Percentiles rank a stretch among this genome's conserved stretches.
Conservation (phyloP, 176 grass and related monocot species). For the Dendrocalamus sinicus region DNA sequence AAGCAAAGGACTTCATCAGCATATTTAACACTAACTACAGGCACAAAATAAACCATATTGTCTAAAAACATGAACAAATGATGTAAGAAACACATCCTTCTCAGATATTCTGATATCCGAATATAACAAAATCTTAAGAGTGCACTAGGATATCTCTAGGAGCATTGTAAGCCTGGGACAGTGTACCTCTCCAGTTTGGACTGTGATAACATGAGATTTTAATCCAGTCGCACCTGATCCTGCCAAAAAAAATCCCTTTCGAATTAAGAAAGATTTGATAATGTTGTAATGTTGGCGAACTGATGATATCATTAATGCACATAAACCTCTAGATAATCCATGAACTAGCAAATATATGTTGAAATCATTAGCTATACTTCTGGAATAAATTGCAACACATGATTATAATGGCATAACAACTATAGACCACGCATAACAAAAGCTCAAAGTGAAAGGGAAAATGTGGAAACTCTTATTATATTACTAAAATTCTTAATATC, state of each 20-base stretch:
- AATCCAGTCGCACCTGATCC: constrained; percentile 57
- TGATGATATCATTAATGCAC: constrained; percentile 8
- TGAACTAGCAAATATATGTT: constrained; percentile 3
- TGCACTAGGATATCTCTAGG: neutral
- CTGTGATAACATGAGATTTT: constrained; percentile 68
- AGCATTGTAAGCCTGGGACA: neutral
- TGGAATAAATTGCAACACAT: neutral
- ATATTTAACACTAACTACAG: neutral
- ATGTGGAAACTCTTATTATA: neutral
- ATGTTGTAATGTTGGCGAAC: neutral
- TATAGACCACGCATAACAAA: neutral
- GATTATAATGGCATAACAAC: neutral
- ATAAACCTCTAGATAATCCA: constrained; percentile 19
- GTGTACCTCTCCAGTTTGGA: constrained; percentile 85
- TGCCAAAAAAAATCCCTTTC: constrained; percentile 25
- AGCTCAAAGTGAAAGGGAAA: constrained; percentile 11
- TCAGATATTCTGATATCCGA: constrained; percentile 25
- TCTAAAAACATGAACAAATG: neutral
- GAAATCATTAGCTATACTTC: neutral
- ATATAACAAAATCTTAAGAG: constrained; percentile 3
- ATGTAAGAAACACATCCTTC: neutral
- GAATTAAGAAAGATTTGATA: neutral
- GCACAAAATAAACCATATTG: neutral
- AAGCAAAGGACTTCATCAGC: neutral
- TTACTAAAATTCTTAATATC: neutral